Evolutionary conservation across 345 rosid genomes (phyloP).

Genomic region (Carallia pectinifolia): DNA sequence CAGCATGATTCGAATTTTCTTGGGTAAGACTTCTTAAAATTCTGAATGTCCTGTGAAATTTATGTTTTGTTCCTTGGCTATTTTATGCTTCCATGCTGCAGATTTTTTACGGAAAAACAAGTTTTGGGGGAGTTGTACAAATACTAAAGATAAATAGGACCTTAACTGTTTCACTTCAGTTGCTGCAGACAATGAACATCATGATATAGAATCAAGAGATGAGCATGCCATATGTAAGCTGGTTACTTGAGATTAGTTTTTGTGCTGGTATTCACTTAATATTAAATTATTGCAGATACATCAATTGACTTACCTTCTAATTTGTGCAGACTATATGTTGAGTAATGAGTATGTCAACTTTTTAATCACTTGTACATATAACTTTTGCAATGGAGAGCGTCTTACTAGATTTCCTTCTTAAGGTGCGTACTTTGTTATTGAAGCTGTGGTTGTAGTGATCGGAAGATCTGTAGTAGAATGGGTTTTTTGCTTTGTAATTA

Average conservation of each 20-base stretch:
- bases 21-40: slow-evolving; percentile 57
- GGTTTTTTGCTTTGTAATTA: no score
- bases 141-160: slow-evolving; percentile 64
- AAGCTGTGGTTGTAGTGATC: not conserved
- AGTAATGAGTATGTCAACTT: slow-evolving; percentile 91
- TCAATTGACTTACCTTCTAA: slow-evolving; percentile 19
- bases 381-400: slow-evolving; percentile 87
- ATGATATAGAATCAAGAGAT: slow-evolving; percentile 79
- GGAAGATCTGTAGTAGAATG: no score
- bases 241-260: not conserved
- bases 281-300: not conserved
- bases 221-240: slow-evolving; percentile 93
- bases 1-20: slow-evolving; percentile 80
- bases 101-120: slow-evolving; percentile 90
- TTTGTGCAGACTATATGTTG: slow-evolving; percentile 84
- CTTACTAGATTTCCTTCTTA: slow-evolving; percentile 87
- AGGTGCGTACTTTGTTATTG: slow-evolving; percentile 46
- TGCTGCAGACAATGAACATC: slow-evolving; percentile 94
- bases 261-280: no score
- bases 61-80: not conserved
- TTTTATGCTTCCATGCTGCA: slow-evolving; percentile 13
- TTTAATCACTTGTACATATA: slow-evolving; percentile 79
- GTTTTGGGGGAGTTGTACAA: slow-evolving; percentile 91
- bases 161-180: slow-evolving; percentile 72
- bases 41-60: not conserved